Evolutionary conservation across 768 basidiomycete species (phyloP).

Genomic region (Russula sp.): DNA sequence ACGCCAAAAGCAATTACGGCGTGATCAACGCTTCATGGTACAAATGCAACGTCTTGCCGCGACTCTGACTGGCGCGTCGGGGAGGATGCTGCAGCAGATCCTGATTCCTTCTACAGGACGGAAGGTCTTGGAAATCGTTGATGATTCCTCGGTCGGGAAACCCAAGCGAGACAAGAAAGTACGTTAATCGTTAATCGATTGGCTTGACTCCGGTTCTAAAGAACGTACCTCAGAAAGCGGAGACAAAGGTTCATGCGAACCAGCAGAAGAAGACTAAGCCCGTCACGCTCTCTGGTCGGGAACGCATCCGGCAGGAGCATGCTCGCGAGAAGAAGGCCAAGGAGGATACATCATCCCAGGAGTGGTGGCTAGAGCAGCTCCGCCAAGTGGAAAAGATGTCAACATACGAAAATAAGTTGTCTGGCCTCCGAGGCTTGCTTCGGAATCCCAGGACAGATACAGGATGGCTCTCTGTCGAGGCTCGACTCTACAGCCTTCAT

Average conservation of each 20-base stretch:
- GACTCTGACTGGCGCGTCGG: slow-evolving; percentile 58
- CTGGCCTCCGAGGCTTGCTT: slow-evolving; percentile 34
- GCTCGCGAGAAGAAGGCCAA: slow-evolving; percentile 37
- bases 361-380: slow-evolving; percentile 53
- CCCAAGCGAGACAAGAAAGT: slow-evolving; percentile 1
- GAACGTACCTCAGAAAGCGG: neutral
- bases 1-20: slow-evolving; percentile 34
- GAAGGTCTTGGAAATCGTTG: slow-evolving; percentile 13
- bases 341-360: slow-evolving; percentile 17
- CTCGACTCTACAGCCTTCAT: slow-evolving; percentile 48
- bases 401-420: slow-evolving; percentile 30
- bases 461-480: slow-evolving; percentile 43
- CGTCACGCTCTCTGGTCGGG: slow-evolving; percentile 32
- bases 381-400: slow-evolving; percentile 33
- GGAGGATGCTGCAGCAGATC: slow-evolving; percentile 45
- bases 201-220: neutral
- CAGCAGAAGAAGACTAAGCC: slow-evolving; percentile 30
- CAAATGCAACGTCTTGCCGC: slow-evolving; percentile 52
- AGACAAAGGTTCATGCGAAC: slow-evolving; percentile 5
- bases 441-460: slow-evolving; percentile 43
- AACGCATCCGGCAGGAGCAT: slow-evolving; percentile 42
- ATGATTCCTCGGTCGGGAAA: neutral
- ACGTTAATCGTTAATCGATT: neutral
- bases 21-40: slow-evolving; percentile 55
- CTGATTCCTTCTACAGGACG: slow-evolving; percentile 43